Evolutionary conservation across 805 yeast species (phyloP).

Genomic region (Millerozyma acaciae): DNA sequence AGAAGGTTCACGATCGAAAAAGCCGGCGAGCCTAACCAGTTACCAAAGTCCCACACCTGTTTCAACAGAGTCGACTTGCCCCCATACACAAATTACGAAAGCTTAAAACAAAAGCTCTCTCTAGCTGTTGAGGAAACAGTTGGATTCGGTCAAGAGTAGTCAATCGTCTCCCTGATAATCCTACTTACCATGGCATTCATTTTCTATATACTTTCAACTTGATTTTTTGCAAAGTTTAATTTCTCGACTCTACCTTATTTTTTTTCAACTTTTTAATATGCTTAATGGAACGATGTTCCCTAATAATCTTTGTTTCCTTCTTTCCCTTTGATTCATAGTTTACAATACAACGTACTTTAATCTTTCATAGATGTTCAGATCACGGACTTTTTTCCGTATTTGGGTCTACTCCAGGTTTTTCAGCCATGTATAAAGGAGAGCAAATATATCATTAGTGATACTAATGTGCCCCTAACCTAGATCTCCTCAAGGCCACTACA

Average conservation of each 20-base stretch:
- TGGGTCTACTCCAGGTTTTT: too few relatives aligned
- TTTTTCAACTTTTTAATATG: background rate
- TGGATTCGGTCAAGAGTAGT: slow-evolving; percentile 95
- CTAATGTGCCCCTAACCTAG: too few relatives aligned
- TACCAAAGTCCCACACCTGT: slow-evolving; percentile 98
- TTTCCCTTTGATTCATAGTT: too few relatives aligned
- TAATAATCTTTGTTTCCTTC: too few relatives aligned
- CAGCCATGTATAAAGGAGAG: too few relatives aligned
- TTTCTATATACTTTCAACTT: background rate
- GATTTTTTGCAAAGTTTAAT: too few relatives aligned
- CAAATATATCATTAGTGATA: too few relatives aligned
- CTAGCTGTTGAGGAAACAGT: slow-evolving; percentile 98
- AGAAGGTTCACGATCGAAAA: slow-evolving; percentile 97
- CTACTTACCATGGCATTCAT: background rate
- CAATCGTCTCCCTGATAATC: background rate
- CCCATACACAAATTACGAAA: slow-evolving; percentile 79
- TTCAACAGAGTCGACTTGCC: slow-evolving; percentile 98
- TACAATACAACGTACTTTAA: too few relatives aligned
- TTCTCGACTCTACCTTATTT: background rate
- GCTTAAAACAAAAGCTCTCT: slow-evolving; percentile 83
- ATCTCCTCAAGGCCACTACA: too few relatives aligned
- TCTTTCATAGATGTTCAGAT: too few relatives aligned
- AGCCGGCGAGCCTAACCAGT: slow-evolving; percentile 89
- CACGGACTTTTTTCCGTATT: too few relatives aligned
- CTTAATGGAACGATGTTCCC: too few relatives aligned